Evolutionary conservation across 2,329 filamentous ascomycete genomes (phyloP).

Genomic region (Hortaea sp.): DNA sequence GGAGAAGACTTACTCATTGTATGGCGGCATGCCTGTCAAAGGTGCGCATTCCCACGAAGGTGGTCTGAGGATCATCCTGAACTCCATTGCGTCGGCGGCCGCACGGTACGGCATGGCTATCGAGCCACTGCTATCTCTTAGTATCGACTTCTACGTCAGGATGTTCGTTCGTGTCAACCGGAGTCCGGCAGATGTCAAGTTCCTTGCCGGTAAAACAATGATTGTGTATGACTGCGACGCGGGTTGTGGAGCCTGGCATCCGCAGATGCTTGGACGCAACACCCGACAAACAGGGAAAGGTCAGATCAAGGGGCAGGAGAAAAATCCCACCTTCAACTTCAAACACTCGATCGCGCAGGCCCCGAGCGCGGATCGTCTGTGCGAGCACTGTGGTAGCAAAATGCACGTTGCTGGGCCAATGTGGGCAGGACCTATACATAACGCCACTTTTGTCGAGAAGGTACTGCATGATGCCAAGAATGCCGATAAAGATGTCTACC

Average conservation of each 20-base stretch:
- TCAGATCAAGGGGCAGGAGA: slow-evolving; percentile 34
- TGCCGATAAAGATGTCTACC: slow-evolving; percentile 60
- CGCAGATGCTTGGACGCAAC: slow-evolving; percentile 65
- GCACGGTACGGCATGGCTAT: slow-evolving; percentile 79
- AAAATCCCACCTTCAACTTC: slow-evolving; percentile 54
- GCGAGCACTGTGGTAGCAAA: slow-evolving; percentile 74
- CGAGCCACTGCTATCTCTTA: slow-evolving; percentile 83
- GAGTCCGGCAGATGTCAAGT: slow-evolving; percentile 79
- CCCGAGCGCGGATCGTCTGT: slow-evolving; percentile 56
- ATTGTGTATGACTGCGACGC: slow-evolving; percentile 80
- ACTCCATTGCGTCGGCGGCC: slow-evolving; percentile 69
- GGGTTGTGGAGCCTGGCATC: slow-evolving; percentile 86
- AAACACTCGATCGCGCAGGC: slow-evolving; percentile 69
- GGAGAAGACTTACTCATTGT: slow-evolving; percentile 89
- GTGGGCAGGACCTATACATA: slow-evolving; percentile 86
- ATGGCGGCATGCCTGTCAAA: slow-evolving; percentile 81
- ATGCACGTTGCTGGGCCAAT: slow-evolving; percentile 88
- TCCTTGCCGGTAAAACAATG: slow-evolving; percentile 85
- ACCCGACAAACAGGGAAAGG: slow-evolving; percentile 59
- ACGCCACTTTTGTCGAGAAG: slow-evolving; percentile 67
- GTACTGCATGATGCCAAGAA: slow-evolving; percentile 64
- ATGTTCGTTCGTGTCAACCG: slow-evolving; percentile 76
- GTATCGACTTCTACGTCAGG: slow-evolving; percentile 90
- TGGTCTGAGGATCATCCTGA: slow-evolving; percentile 74
- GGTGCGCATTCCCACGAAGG: slow-evolving; percentile 80